Base-by-base conservation (phyloP, 345 rosid species). In the Brassica juncea region DNA sequence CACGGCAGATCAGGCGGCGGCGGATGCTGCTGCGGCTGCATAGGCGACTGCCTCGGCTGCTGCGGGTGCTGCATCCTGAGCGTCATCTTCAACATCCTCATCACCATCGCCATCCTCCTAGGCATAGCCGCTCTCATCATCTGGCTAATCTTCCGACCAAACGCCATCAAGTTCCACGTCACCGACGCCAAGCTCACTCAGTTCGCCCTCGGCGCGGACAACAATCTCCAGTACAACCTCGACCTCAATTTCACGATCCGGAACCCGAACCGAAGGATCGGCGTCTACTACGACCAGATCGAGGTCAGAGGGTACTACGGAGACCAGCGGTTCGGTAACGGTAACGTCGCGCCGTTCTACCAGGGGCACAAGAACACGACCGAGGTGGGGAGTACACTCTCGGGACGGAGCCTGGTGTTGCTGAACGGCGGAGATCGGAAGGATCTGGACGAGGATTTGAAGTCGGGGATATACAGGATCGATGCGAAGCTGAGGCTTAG, bases 361-460 rank as follows among this genome's bases (percentile, higher is more conserved):
- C 95, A 94, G 55, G 98, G 97, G 0, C 92, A 86, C 77, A 94
- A 94, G 86, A 91, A 80, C 32, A 91, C 97, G 0, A 93, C 86
- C 16, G 66, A 57, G 64, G 75, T 91, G 73, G 80, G 49, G 6
- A 60, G 87, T 21, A 81, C 35, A 1, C 84, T 91, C 15, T 7
- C 4, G 0, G 91, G 96, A 5, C 82, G 81, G 62, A 16, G 62
- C 0, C 0, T 76, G 35, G 55, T 86, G 30, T 0, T 78, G 35
- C 85, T 89, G 7, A 66, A 72, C 4, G 79, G 82, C 10, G 79
- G 82, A 2, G 85, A 62, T 1, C 4, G 77, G 42, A 4, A 70
- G 4, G 73, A 80, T 30, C 83, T 74, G 28, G 80, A 85, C 5
- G 16, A 59, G 32, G 94, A 91, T 16, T 75, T 21, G 68, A 27